Evolutionary conservation across 176 grass and related monocot species (phyloP), one percentile per base, ranked within the genome.

Genomic region (Stipa capillata): DNA sequence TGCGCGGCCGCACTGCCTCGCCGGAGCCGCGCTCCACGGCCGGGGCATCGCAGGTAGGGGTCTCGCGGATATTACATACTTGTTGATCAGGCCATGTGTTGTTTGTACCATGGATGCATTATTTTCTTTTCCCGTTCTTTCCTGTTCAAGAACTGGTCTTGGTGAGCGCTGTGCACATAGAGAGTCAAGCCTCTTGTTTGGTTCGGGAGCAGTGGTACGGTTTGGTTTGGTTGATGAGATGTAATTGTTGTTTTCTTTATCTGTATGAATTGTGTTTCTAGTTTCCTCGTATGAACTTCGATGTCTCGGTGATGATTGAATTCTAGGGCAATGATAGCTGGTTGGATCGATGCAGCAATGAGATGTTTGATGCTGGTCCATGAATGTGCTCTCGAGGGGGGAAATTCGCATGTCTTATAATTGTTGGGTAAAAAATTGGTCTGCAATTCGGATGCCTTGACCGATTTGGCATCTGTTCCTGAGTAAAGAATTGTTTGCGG

Each of bases 71-170:
- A 32, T 65, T 69, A 29, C 71, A 45, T 58, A 28, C 55, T 23
- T 35, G 78, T 80, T 80, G 77, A 86, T 80, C 84, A 80, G 48
- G 68, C 18, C 12, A 29, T n/a, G n/a, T n/a, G n/a, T n/a, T n/a
- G n/a, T n/a, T n/a, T n/a, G n/a, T n/a, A n/a, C n/a, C n/a, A n/a
- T n/a, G n/a, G n/a, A n/a, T n/a, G n/a, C n/a, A n/a, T n/a, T n/a
- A n/a, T n/a, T n/a, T n/a, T n/a, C n/a, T 31, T 55, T 29, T n/a
- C n/a, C n/a, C n/a, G n/a, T n/a, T n/a, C n/a, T 8, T 75, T 33
- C 37, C 5, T 68, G 27, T 24, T 17, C 1, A 44, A 20, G 3
- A 63, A 42, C 37, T 58, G 18, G 25, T 61, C 17, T 39, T 51
- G 27, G 20, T 20, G 20, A 29, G 18, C 16, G n/a, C 11, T 18